Evolutionary conservation across 2,329 filamentous ascomycete species (phyloP), one percentile per base, ranked within the genome.

Genomic region (Cladosporium sp.): DNA sequence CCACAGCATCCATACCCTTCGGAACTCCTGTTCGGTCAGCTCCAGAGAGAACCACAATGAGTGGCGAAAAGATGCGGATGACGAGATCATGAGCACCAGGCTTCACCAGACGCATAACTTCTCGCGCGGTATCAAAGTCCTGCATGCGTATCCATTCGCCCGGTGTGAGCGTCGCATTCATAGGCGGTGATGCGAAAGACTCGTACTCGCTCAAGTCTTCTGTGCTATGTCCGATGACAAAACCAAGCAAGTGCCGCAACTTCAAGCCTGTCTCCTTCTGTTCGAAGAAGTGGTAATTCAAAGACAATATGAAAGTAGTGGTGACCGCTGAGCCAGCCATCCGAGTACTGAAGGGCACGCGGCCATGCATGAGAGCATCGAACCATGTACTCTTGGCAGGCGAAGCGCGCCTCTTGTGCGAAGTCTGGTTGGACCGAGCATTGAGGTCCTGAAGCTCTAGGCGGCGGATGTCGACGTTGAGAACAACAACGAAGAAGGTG

Each of bases 221-320:
- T 13, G 32, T 34, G 57, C 42, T 52, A 19, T 48, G 64, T 25
- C 64, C 59, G 61, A 61, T 56, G 49, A 66, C 60, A 42, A 71
- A 58, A 9, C 66, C 60, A 3, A 70, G 57, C 0, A 74, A 55
- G 12, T 73, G 64, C 6, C 71, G 61, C 1, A 72, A 48, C 44
- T 62, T 66, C 13, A 62, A 61, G 19, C 57, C 60, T 25, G 67
- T 61, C 48, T 78, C 80, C 54, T 80, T 80, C 48, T 80, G 80
- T 45, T 87, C 85, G 61, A 89, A 88, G 63, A 91, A 91, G 66
- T 92, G 89, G 79, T 86, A 89, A 64, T 92, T 89, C 0, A 89
- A 83, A 42, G 87, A 83, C 15, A 91, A 68, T 6, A 92, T 82
- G 62, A 91, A 89, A 1, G 84, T 85, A 20, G 90, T 75, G 70